Conservation (phyloP, 352 stramenopile genomes). For the Phytopythium oedochilum region DNA sequence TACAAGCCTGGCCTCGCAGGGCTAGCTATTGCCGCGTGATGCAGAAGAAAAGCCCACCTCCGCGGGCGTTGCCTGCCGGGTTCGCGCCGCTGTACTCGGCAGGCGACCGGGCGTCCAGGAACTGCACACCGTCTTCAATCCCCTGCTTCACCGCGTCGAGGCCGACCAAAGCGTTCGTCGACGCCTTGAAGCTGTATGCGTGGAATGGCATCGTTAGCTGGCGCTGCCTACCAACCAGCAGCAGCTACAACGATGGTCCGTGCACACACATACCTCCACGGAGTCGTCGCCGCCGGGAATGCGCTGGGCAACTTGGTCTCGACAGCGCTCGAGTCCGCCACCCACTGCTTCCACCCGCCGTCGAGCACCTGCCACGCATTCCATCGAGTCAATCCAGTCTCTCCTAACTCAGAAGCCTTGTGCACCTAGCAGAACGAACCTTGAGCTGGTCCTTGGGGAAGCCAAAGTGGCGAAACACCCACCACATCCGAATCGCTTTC, state of each 20-base stretch:
- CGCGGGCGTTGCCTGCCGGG: conserved; percentile 21
- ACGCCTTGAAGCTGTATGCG: conserved; percentile 1
- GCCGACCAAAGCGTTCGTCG: conserved; percentile 18
- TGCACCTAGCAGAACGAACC: conserved; percentile 9
- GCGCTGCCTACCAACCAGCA: not conserved
- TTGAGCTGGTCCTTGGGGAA: conserved; percentile 74
- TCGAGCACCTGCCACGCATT: conserved; percentile 40
- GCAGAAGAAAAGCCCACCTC: not conserved
- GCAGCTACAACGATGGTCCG: too few species aligned
- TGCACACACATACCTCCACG: conserved; percentile 6
- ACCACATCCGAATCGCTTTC: conserved; percentile 71
- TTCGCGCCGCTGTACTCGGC: conserved; percentile 26
- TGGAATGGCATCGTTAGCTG: not conserved
- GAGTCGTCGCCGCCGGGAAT: not conserved
- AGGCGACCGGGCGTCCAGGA: conserved; percentile 27
- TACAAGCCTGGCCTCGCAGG: too few species aligned
- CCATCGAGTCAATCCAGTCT: not conserved
- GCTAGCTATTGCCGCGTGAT: too few species aligned
- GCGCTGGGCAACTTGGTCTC: conserved; percentile 12
- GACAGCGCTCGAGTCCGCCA: conserved; percentile 38
- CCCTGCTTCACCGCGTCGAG: conserved; percentile 24
- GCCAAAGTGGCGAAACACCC: conserved; percentile 74
- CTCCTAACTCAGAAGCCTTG: not conserved
- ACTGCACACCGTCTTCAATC: conserved; percentile 24
- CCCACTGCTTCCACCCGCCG: conserved; percentile 68